Base-by-base conservation (phyloP, 768 basidiomycete genomes). In the Pulveroboletus sp. region DNA sequence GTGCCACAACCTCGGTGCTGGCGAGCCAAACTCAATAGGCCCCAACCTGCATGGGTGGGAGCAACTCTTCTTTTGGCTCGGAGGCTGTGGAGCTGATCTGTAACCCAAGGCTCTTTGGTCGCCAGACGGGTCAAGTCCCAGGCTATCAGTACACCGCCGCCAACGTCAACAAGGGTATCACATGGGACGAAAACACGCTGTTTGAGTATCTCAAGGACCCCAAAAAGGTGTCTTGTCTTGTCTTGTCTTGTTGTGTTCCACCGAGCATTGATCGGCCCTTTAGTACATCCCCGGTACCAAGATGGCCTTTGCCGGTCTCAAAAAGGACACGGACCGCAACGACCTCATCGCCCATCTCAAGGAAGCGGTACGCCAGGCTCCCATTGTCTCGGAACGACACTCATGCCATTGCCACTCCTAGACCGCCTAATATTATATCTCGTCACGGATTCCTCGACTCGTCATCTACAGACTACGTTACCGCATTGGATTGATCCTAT, bases 291-390 rank as follows among this genome's bases (percentile, higher is more conserved):
- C 91, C 35, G 93, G 94, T 42, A 96, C 94, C 44, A 96, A 95
- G 77, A 97, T 97, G 94, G 94, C 93, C 50, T 97, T 96, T 61
- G 93, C 93, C 57, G 95, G 95, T 63, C 74, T 98, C 69, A 98
- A 97, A 86, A 98, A 97, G 82, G 91, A 91, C 9, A 92, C 93
- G 80, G 94, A 97, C 70, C 85, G 94, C 74, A 89, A 83, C 68
- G 94, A 98, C 74, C 84, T 98, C 63, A 80, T 97, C 64, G 82
- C 93, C 51, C 82, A 77, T 68, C 76, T 94, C 62, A 89, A 89
- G 77, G 80, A 84, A 45, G 65, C 80, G 48, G 89, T 89, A 64
- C 55, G 86, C 75, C 5, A 17, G 14, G 13, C 28, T 33, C 7
- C 27, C 35, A 17, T 13, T 17, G 33, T 43, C 15, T 30, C 41